A percentile compares a stretch with the other conserved stretches of the same genome.
These are phyloP conservation scores for Flammula alnicola DNA, from an alignment of 1,284 basidiomycete genomes.

Conservation along the genomic window DNA sequence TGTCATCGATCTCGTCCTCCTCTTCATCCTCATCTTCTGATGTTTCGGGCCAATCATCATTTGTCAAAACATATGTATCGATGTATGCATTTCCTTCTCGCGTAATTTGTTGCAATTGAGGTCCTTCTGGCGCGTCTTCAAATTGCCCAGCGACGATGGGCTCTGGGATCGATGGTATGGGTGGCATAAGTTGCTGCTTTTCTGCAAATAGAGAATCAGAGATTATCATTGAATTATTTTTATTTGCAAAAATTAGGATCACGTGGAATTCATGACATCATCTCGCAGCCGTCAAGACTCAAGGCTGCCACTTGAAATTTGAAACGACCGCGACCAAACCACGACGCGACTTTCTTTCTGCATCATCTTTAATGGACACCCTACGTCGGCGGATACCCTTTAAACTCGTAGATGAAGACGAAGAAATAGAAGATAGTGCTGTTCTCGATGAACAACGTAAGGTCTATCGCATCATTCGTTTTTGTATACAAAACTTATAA, in stretches of 20 bases:
- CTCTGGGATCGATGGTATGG: slow-evolving; percentile 28
- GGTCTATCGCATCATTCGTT: slow-evolving; percentile 1
- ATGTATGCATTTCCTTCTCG: slow-evolving; percentile 49
- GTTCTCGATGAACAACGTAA: slow-evolving; percentile 60
- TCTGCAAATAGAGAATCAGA: background rate
- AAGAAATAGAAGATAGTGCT: slow-evolving; percentile 26
- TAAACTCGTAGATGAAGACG: slow-evolving; percentile 36
- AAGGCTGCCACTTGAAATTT: slow-evolving; percentile 2
- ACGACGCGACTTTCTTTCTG: background rate
- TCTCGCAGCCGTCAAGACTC: background rate
- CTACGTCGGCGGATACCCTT: slow-evolving; percentile 52
- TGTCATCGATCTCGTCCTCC: slow-evolving; percentile 45
- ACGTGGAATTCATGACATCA: slow-evolving; percentile 20
- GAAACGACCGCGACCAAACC: too few relatives aligned
- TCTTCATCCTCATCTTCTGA: slow-evolving; percentile 45
- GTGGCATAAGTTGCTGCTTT: slow-evolving; percentile 9
- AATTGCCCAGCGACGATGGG: slow-evolving; percentile 52
- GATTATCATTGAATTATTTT: background rate
- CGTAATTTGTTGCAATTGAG: slow-evolving; percentile 5
- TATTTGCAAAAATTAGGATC: slow-evolving; percentile 14
- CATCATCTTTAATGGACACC: slow-evolving; percentile 31
- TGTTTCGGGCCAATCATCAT: slow-evolving; percentile 38
- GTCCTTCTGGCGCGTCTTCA: slow-evolving; percentile 49
- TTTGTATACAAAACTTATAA: background rate
- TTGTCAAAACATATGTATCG: slow-evolving; percentile 46